Evolutionary conservation across 768 basidiomycete species (phyloP), one percentile per base, ranked within the genome.

Genomic region (Lyophyllum atratum): DNA sequence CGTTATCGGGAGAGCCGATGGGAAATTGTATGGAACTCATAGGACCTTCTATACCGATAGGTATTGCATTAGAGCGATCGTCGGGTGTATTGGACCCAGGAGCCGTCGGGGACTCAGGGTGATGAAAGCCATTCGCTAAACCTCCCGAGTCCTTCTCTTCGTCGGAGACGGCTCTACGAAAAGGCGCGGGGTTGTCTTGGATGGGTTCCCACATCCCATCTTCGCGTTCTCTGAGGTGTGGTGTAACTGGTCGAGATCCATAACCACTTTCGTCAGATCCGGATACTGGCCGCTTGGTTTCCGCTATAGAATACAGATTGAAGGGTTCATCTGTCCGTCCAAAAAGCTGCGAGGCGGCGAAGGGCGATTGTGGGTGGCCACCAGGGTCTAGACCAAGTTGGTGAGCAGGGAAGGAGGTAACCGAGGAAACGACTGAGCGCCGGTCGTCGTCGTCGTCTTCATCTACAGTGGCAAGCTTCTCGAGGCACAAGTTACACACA

Each of bases 401-500:
- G 62, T 93, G 89, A 14, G 89, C 85, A 40, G 91, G 86, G 59
- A 92, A 90, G 15, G 87, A 85, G 1, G 86, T 80, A 3, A 80
- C 76, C 19, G 85, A 85, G 2, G 93, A 95, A 26, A 85, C 77
- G 54, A 95, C 78, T 5, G 93, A 94, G 49, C 91, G 86, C 31
- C 83, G 83, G 64, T 93, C 92, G 51, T 96, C 95, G 45, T 97
- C 93, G 54, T 96, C 92, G 51, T 95, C 92, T 51, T 91, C 87
- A 51, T 90, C 89, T 6, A 89, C 93, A 60, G 87, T 92, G 52
- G 91, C 89, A 54, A 95, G 84, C 72, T 94, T 94, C 62, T 92
- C 89, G n/a, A 96, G 78, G 70, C 96, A 98, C 14, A 97, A 77
- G 64, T 98, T 98, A 74, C 97, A 99, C 9, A 97, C 90, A 54